Base-by-base conservation (phyloP, 192 early-diverging fungal genomes). In the Jimgerdemannia lactiflua region DNA sequence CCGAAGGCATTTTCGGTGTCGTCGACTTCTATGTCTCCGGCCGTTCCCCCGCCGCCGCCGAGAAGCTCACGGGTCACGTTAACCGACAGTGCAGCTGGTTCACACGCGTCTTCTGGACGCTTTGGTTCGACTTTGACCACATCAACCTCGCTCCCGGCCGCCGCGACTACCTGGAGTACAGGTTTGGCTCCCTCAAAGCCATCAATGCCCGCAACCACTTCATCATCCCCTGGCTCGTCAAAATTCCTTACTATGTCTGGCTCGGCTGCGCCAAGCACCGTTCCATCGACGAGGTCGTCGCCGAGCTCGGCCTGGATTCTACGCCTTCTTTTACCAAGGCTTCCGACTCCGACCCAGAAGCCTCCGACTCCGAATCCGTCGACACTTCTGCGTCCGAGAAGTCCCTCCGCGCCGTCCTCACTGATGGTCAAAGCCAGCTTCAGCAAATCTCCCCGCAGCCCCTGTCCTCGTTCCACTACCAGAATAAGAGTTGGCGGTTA, bases 241-340 rank as follows among this genome's bases (percentile, higher is more conserved):
- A 91, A 80, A 94, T 96, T 69, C 95, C 95, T 2, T 96, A 92
- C 85, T 96, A 96, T 75, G 85, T 96, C 70, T 96, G 92, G 92
- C 77, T 96, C 8, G 95, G 93, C 63, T 84, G 85, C 70, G 83
- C 86, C 73, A 87, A 88, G 73, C 79, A 78, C 43, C 54, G 74
- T 11, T 64, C 76, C 3, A 44, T 71, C 44, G 73, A 77, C 41
- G 80, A 81, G 14, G 20, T 41, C 18, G 67, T 68, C 9, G 29
- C 19, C 67, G 40, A 68, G 6, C 40, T 68, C 14, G 49, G 49
- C 14, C 6, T 59, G 6, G 49, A 14, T 6, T 59, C 49, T 59
- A 59, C 49, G 8, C 14, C 49, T 3, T 77, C 79, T 8, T 77
- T 75, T 14, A 74, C 79, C 73, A 81, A 75, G 79, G 77, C 79